Evolutionary conservation across 116 monocot genomes (phyloP).

Genomic region (Zostera marina): DNA sequence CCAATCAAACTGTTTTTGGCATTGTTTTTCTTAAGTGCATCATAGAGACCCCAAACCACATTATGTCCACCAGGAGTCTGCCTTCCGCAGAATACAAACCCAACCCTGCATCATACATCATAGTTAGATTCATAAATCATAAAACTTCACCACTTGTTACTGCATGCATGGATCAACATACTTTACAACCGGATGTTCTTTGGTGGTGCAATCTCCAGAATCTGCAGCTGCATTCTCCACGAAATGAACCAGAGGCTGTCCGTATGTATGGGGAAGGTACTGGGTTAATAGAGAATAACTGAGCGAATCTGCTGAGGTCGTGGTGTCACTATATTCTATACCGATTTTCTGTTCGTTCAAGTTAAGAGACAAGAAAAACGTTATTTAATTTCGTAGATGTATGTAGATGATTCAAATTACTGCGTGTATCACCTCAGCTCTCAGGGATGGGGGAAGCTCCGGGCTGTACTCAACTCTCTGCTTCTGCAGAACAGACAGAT

Average conservation of each 20-base stretch:
- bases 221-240: conserved; percentile 41
- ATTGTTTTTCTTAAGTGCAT: conserved; percentile 50
- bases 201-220: conserved; percentile 57
- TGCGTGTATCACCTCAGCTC: too few species aligned
- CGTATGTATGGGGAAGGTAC: conserved; percentile 75
- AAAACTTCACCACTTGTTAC: too few species aligned
- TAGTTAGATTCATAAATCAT: too few species aligned
- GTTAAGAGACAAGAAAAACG: neutral
- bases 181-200: conserved; percentile 59
- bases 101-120: conserved; percentile 48
- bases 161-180: too few species aligned
- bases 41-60: conserved; percentile 58
- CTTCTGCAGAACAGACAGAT: conserved; percentile 75
- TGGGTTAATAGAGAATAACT: conserved; percentile 60
- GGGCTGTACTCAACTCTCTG: conserved; percentile 54
- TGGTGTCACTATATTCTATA: conserved; percentile 70
- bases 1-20: conserved; percentile 38
- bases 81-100: conserved; percentile 72
- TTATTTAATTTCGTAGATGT: neutral
- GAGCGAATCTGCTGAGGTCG: conserved; percentile 50
- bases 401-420: neutral
- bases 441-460: conserved; percentile 67
- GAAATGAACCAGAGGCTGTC: conserved; percentile 84
- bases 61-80: conserved; percentile 87
- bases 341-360: conserved; percentile 21